Evolutionary conservation across 2,329 filamentous ascomycete genomes (phyloP), one percentile per base, ranked within the genome.

Genomic region (Graphilbum ipis-grandicollis): DNA sequence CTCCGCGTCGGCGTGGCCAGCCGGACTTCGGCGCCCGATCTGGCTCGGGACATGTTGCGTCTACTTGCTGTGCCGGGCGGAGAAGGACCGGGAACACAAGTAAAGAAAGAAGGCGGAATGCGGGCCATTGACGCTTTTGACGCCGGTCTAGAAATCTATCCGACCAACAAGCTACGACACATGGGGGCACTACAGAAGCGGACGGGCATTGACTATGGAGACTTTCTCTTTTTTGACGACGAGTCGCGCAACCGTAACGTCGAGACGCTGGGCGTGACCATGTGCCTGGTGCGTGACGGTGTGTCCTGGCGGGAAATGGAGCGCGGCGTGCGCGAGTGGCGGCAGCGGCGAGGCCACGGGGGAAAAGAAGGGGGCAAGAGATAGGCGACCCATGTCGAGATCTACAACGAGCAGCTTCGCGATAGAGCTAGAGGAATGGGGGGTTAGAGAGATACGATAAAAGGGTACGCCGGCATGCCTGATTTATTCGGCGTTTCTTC

Each of bases 171-270:
- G 66, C 77, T 79, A n/a, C 70, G 72, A 43, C 88, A 96, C 56
- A 92, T 96, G 48, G 66, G 76, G 49, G 63, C 69, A 5, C 62
- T 96, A 46, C 70, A 79, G 9, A 70, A 76, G 52, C 66, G 72
- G 39, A 85, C 79, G 13, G 75, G 74, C 2, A 55, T 94, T 3
- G 59, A 62, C 6, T 93, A 73, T 50, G 69, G 79, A 44, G 83
- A 94, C 34, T 93, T 96, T 78, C 54, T 96, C 25, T 96, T 96
- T 56, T 96, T 96, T 46, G 88, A 96, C 48, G 88, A 96, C 48
- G 88, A 96, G 67, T 65, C 67, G 36, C 62, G 88, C 42, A 96
- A 96, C 51, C 65, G 72, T 40, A 85, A 94, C 51, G 88, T 93
- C 1, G 73, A 77, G 59, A 60, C 52, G 19, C 50, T 94, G 35